These are phyloP conservation scores for Pseudognaphalium luteoalbum DNA, from an alignment of 129 eudicot species.

Conservation along the genomic window DNA sequence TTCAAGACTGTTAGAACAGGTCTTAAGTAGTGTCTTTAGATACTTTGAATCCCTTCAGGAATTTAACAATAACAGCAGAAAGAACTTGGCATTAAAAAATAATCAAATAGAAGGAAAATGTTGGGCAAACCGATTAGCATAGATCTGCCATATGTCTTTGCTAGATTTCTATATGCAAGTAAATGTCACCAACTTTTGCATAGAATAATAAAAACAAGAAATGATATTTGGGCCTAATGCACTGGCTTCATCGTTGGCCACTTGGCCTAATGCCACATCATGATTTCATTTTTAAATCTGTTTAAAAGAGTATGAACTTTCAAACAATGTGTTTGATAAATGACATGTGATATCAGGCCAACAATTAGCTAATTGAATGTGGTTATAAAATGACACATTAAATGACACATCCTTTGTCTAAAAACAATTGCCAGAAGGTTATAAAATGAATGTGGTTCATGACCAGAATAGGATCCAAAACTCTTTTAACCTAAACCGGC, in stretches of 20 bases:
- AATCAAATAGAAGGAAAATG: not conserved
- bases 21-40: not conserved
- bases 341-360: not conserved
- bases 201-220: not conserved
- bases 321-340: not conserved
- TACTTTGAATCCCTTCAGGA: not conserved
- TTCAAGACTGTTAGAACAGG: not conserved
- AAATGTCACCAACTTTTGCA: not conserved
- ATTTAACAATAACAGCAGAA: not conserved
- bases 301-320: not conserved
- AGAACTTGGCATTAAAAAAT: not conserved
- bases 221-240: not conserved
- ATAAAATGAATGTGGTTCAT: not conserved
- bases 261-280: not conserved
- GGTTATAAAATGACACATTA: too few species aligned
- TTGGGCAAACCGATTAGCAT: not conserved
- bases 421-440: not conserved
- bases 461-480: not conserved
- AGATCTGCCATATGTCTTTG: too few species aligned
- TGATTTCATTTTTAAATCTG: not conserved
- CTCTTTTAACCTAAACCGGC: not conserved
- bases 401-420: not conserved
- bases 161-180: slow-evolving; percentile 18
- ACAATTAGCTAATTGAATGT: not conserved
- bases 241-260: not conserved